Percentiles rank a stretch among this genome's conserved stretches.
These are phyloP conservation scores for Quillaja saponaria DNA, from an alignment of 306 rosid genomes.

Conservation along the genomic window DNA sequence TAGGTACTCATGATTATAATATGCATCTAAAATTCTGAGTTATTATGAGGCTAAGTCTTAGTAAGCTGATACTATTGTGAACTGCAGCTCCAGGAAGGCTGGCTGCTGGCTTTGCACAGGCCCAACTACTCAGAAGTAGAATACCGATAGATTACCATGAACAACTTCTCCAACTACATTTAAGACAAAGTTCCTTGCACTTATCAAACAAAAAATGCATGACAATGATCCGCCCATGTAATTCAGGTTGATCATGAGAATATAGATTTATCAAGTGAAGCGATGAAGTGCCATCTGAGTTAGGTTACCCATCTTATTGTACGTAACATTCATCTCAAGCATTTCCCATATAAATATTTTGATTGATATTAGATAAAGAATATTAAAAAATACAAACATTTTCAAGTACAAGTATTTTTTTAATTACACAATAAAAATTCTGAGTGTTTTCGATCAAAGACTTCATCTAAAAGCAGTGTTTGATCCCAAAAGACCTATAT, in stretches of 20 bases:
- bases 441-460: no score
- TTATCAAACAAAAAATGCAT: slow-evolving; percentile 15
- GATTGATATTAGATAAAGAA: slow-evolving; percentile 23
- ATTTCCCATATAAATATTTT: slow-evolving; percentile 6
- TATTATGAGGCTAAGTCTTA: slow-evolving; percentile 11
- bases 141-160: slow-evolving; percentile 9
- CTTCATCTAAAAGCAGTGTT: no score
- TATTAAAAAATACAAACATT: background rate
- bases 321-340: slow-evolving; percentile 2
- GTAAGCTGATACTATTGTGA: slow-evolving; percentile 6
- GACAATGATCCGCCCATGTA: slow-evolving; percentile 1
- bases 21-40: slow-evolving; percentile 15
- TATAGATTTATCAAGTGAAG: background rate
- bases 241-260: background rate
- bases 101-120: slow-evolving; percentile 2
- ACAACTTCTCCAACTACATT: slow-evolving; percentile 19
- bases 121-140: slow-evolving; percentile 13
- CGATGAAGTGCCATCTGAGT: background rate
- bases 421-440: no score
- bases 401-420: no score
- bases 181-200: background rate
- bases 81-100: slow-evolving; percentile 20
- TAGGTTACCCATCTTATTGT: background rate
- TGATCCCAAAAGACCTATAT: no score
- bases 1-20: slow-evolving; percentile 5